Evolutionary conservation across 169 alveolate species (phyloP), one percentile per base, ranked within the genome.

Genomic region (Amoebophrya sp.): DNA sequence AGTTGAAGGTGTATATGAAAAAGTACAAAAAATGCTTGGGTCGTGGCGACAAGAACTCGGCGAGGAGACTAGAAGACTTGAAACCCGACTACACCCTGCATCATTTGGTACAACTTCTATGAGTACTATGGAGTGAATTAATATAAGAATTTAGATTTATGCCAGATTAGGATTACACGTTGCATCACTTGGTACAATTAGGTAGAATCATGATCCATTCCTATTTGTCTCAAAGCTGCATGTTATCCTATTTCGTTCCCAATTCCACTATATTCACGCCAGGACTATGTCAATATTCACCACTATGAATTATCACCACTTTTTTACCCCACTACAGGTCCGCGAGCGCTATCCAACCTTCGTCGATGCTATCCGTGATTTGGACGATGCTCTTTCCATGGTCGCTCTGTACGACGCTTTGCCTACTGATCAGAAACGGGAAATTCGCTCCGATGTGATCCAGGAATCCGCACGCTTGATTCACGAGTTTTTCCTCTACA

Each of bases 371-470:
- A 94, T 98, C 39, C 97, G 98, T 41, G 99, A 98, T 91, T 94
- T 99, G 53, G 99, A 98, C 95, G 99, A 99, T 94, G 99, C 99
- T 78, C 95, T 99, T 40, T 97, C 99, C 89, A 95, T 99, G 91
- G 93, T 98, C 93, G 97, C 98, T 39, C 96, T 99, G 40, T 98
- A 97, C 93, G 98, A 92, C 55, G 92, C 90, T 89, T 93, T 95
- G 14, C 95, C 96, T 0, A 94, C 94, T 0, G 94, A 93, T 40
- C 92, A 91, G 77, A 76, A 41, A 29, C 36, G 12, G 76, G 76
- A 78, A 89, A 38, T 77, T 55, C 95, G 96, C 53, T 94, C 95
- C 91, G 97, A 95, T 90, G 93, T 90, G 90, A 95, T 95, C n/a
- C 93, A 92, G 90, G 92, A 89, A 89, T 95, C 98, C 92, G 93